Conservation (phyloP, 164 flowering plant species). For the Vitis rotundifolia region DNA sequence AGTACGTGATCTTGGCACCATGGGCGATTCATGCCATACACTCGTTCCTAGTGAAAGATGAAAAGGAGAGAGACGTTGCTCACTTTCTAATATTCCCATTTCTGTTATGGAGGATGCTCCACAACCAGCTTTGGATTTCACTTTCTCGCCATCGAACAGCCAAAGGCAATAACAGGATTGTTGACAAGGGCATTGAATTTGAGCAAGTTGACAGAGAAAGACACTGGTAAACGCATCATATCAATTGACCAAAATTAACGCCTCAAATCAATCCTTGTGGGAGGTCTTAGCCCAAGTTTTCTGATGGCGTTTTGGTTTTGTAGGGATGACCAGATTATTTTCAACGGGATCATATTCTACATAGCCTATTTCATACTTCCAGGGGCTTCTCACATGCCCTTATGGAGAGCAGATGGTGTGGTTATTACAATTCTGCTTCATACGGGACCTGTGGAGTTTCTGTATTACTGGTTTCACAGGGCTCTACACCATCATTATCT, state of each 20-base stretch:
- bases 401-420: slow-evolving; percentile 35
- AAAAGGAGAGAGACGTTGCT: slow-evolving; percentile 12
- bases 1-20: too few species aligned
- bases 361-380: not conserved
- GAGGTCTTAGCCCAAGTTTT: not conserved
- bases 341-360: slow-evolving; percentile 30
- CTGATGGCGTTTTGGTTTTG: not conserved
- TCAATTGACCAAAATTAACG: not conserved
- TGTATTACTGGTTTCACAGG: slow-evolving; percentile 49
- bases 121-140: slow-evolving; percentile 60
- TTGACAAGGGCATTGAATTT: slow-evolving; percentile 33
- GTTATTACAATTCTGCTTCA: slow-evolving; percentile 27
- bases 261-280: too few species aligned
- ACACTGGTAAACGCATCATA: not conserved
- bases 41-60: not conserved
- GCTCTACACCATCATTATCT: slow-evolving; percentile 47
- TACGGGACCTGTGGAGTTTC: slow-evolving; percentile 37
- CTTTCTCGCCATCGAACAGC: slow-evolving; percentile 53
- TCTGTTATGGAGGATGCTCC: slow-evolving; percentile 44
- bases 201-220: slow-evolving; percentile 21
- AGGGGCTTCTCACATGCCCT: slow-evolving; percentile 10
- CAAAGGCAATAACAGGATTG: slow-evolving; percentile 41
- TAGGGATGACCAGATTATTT: slow-evolving; percentile 48
- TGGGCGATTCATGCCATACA: too few species aligned
- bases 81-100: slow-evolving; percentile 35